Conservation (phyloP, 2,329 filamentous ascomycete genomes). For the Neobulgaria alba region DNA sequence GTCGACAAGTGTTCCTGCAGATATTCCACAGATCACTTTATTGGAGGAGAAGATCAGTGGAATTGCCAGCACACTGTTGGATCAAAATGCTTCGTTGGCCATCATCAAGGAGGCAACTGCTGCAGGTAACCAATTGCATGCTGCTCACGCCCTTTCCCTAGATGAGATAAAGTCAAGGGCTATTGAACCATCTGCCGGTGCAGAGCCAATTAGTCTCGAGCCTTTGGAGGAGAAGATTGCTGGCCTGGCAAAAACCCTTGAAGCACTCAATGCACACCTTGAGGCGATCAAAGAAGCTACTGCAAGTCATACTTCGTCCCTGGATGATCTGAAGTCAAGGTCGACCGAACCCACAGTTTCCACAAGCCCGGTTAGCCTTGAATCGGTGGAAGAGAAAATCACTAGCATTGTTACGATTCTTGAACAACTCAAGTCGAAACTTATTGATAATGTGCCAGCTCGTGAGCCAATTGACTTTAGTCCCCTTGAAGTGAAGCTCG, state of each 20-base stretch:
- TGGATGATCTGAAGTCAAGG: constrained; percentile 18
- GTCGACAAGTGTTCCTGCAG: not conserved
- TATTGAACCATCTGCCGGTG: not conserved
- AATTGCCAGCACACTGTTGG: constrained; percentile 12
- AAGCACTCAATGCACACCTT: constrained; percentile 16
- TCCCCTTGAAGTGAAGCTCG: not conserved
- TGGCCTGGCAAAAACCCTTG: constrained; percentile 10
- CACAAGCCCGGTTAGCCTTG: constrained; percentile 8
- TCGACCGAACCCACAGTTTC: constrained; percentile 2
- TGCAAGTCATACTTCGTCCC: constrained; percentile 7
- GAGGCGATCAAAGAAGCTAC: constrained; percentile 23
- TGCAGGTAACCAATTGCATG: constrained; percentile 5
- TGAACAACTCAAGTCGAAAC: constrained; percentile 6
- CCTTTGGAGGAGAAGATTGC: constrained; percentile 1
- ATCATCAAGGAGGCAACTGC: constrained; percentile 8
- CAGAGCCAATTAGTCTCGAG: no score
- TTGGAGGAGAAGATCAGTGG: constrained; percentile 12
- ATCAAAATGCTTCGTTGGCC: constrained; percentile 11
- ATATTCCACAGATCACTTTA: constrained; percentile 2
- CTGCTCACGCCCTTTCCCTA: constrained; percentile 5
- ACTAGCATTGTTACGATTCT: constrained; percentile 3
- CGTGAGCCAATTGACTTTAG: not conserved
- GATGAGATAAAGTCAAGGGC: constrained; percentile 6
- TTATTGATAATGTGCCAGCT: no score
- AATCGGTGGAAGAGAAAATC: constrained; percentile 1